These are phyloP conservation scores for Glycine soja DNA, from an alignment of 306 rosid species.

Conservation along the genomic window DNA sequence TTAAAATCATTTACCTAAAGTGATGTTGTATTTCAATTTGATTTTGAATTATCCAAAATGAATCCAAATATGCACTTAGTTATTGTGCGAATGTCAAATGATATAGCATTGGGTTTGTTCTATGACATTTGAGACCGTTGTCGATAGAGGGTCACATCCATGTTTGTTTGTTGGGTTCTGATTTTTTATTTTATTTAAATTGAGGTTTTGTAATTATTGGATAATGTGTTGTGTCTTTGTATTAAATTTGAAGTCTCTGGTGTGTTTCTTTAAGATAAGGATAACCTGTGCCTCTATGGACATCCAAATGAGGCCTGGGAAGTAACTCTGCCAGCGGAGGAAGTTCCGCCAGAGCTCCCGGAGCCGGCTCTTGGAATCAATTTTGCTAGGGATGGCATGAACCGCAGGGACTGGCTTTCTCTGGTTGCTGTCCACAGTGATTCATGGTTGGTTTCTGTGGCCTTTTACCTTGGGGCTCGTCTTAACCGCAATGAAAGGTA, in stretches of 20 bases:
- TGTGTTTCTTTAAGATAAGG: constrained; percentile 71
- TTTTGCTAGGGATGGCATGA: constrained; percentile 98
- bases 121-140: not conserved
- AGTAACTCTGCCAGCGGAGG: constrained; percentile 92
- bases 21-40: too few species aligned
- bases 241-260: constrained; percentile 5
- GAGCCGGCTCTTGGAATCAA: constrained; percentile 99
- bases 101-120: not conserved
- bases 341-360: constrained; percentile 97
- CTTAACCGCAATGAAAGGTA: constrained; percentile 95
- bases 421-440: constrained; percentile 96
- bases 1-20: too few species aligned
- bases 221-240: not conserved
- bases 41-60: too few species aligned
- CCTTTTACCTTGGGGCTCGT: constrained; percentile 91
- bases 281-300: constrained; percentile 93
- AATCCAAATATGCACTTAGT: too few species aligned
- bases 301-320: constrained; percentile 91
- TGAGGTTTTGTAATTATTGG: not conserved
- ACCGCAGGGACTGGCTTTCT: constrained; percentile 91
- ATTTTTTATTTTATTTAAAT: not conserved
- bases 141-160: not conserved
- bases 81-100: too few species aligned
- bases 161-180: constrained; percentile 29
- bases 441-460: constrained; percentile 96